Evolutionary conservation across 208 protist genomes (phyloP).

Genomic region (Leishmania major): DNA sequence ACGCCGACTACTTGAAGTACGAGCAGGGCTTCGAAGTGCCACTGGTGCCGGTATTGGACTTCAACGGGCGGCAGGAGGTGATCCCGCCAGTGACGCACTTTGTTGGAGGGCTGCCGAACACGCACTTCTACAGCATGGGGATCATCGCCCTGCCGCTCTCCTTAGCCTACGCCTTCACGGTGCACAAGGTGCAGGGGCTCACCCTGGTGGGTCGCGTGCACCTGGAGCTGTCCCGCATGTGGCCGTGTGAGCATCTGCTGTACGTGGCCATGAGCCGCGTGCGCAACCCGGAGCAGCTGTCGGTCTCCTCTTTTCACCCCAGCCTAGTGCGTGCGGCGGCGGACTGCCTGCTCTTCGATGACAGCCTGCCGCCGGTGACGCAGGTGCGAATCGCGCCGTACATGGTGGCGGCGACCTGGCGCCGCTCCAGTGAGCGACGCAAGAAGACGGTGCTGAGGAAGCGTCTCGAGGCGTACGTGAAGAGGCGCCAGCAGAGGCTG

Average conservation of each 20-base stretch:
- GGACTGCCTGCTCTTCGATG: conserved; percentile 83
- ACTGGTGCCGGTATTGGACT: conserved; percentile 77
- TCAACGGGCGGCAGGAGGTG: conserved; percentile 53
- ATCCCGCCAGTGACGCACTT: conserved; percentile 68
- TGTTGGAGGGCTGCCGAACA: conserved; percentile 77
- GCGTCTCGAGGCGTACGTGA: conserved; percentile 25
- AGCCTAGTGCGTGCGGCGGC: conserved; percentile 62
- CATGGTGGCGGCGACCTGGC: conserved; percentile 77
- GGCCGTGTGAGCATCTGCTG: conserved; percentile 88
- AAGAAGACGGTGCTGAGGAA: conserved; percentile 48
- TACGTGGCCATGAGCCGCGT: conserved; percentile 91
- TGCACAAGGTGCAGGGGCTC: conserved; percentile 93
- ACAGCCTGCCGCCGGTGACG: conserved; percentile 61
- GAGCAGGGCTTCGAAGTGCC: conserved; percentile 62
- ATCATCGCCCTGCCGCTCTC: conserved; percentile 78
- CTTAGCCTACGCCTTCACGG: conserved; percentile 91
- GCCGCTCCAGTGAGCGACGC: conserved; percentile 37
- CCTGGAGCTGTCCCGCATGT: conserved; percentile 88
- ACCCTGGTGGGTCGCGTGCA: conserved; percentile 85
- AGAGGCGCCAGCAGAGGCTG: conserved; percentile 22
- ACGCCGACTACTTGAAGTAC: conserved; percentile 68
- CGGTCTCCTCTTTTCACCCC: conserved; percentile 59
- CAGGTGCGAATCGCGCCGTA: conserved; percentile 45
- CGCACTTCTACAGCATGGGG: conserved; percentile 68
- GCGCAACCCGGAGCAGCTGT: conserved; percentile 85